These are phyloP conservation scores for Solanum rostratum DNA, from an alignment of 257 asterid genomes.

Conservation along the genomic window DNA sequence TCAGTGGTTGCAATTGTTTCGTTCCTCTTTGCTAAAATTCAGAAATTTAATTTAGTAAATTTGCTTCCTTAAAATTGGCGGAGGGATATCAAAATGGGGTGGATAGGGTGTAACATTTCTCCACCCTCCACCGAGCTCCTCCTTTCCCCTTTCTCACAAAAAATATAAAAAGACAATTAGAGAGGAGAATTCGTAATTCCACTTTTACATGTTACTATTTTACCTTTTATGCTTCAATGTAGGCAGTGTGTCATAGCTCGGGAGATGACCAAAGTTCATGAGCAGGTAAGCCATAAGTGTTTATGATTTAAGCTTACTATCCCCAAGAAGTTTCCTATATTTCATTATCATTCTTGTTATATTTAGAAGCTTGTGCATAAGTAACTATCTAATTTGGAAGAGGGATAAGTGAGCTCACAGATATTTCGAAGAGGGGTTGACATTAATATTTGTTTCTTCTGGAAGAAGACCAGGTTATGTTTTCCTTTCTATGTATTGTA, in stretches of 20 bases:
- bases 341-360: not conserved
- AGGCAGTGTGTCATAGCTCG: constrained; percentile 94
- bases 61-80: not conserved
- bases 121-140: not conserved
- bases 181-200: not conserved
- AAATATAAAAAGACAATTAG: not conserved
- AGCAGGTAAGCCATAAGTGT: constrained; percentile 40
- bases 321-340: not conserved
- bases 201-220: not conserved
- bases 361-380: not conserved
- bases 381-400: not conserved
- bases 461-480: not conserved
- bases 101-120: not conserved
- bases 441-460: not conserved
- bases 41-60: not conserved
- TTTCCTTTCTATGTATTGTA: not conserved
- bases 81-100: not conserved
- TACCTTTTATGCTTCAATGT: constrained; percentile 11
- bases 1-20: not conserved
- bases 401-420: not conserved
- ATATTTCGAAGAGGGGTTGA: not conserved
- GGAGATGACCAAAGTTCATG: constrained; percentile 90
- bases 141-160: not conserved
- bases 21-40: not conserved
- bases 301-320: not conserved